Conservation (phyloP, 2,329 filamentous ascomycete genomes). For the Ceratocystis diversiconidia region DNA sequence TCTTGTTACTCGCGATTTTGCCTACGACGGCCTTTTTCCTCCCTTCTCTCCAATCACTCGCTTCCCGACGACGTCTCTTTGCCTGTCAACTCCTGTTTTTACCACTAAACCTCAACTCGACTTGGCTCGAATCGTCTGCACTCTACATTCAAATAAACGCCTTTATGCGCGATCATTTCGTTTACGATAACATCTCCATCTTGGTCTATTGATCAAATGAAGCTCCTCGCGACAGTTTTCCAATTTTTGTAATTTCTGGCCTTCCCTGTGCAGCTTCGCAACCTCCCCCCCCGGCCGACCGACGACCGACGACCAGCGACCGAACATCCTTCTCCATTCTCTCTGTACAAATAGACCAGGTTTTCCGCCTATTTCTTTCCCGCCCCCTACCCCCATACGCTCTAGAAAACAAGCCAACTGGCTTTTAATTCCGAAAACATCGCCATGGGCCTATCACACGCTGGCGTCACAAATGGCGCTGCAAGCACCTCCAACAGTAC, state of each 20-base stretch:
- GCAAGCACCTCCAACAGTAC: conserved; percentile 32
- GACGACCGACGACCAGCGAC: background rate
- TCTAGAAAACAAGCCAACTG: background rate
- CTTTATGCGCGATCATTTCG: conserved; percentile 8
- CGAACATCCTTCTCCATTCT: background rate
- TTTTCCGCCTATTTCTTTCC: background rate
- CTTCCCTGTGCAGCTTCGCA: background rate
- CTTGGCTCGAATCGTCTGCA: background rate
- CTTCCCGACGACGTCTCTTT: background rate
- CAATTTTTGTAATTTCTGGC: conserved; percentile 1
- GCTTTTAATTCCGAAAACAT: background rate
- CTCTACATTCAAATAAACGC: background rate
- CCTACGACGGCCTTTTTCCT: background rate
- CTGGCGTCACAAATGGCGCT: conserved; percentile 25
- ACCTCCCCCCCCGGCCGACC: background rate
- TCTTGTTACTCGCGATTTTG: background rate
- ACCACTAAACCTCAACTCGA: background rate
- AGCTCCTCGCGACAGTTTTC: background rate
- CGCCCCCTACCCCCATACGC: background rate
- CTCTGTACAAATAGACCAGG: background rate
- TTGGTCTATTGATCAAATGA: conserved; percentile 12
- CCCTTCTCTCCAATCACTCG: background rate
- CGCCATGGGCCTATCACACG: conserved; percentile 15
- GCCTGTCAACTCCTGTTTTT: background rate
- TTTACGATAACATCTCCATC: background rate